Evolutionary conservation across 2,329 filamentous ascomycete species (phyloP).

Genomic region (Diaporthe citri): DNA sequence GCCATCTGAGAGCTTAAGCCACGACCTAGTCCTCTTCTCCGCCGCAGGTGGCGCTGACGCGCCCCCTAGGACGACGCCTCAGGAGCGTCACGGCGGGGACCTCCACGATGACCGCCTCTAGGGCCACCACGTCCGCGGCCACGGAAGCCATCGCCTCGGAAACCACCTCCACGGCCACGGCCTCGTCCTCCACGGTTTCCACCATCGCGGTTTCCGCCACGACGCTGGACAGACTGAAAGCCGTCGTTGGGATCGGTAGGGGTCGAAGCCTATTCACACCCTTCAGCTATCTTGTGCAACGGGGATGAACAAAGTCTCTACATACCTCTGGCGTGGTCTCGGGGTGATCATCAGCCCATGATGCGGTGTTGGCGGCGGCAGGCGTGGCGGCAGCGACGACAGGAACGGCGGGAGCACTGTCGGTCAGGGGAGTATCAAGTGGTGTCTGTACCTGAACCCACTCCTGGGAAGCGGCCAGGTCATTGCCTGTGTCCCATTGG

Average conservation of each 20-base stretch:
- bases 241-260: slow-evolving; percentile 69
- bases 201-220: slow-evolving; percentile 65
- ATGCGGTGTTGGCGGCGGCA: slow-evolving; percentile 70
- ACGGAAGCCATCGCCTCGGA: slow-evolving; percentile 48
- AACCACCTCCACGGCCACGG: slow-evolving; percentile 63
- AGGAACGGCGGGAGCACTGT: slow-evolving; percentile 73
- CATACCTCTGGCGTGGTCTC: slow-evolving; percentile 58
- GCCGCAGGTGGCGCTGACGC: slow-evolving; percentile 5
- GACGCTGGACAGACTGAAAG: slow-evolving; percentile 78
- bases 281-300: slow-evolving; percentile 26
- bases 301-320: background rate
- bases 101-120: slow-evolving; percentile 53
- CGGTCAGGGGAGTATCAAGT: slow-evolving; percentile 80
- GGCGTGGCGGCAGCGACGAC: slow-evolving; percentile 70
- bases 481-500: slow-evolving; percentile 71
- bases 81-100: slow-evolving; percentile 47
- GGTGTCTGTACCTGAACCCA: slow-evolving; percentile 80
- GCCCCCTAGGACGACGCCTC: slow-evolving; percentile 41
- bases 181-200: slow-evolving; percentile 60
- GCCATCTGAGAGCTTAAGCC: background rate
- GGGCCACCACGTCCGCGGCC: slow-evolving; percentile 53
- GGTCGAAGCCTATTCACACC: slow-evolving; percentile 46
- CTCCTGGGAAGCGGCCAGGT: slow-evolving; percentile 68
- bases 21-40: slow-evolving; percentile 9
- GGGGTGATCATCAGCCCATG: slow-evolving; percentile 86